These are phyloP conservation scores for Sphaerosporella brunnea DNA, from an alignment of 495 filamentous ascomycete genomes.

Conservation along the genomic window DNA sequence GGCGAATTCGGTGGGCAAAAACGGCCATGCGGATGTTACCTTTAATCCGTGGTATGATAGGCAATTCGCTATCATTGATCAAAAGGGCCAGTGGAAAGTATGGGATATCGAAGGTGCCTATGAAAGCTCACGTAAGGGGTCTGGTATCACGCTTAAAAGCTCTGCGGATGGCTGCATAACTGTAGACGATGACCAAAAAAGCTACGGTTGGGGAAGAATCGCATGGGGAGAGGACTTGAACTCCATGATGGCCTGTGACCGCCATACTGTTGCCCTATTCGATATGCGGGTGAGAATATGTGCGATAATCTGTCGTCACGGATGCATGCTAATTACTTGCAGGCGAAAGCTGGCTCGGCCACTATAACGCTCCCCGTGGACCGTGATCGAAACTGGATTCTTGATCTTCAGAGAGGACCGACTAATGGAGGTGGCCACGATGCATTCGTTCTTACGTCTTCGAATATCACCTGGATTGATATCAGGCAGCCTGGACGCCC, in stretches of 20 bases:
- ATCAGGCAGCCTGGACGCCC: constrained; percentile 10
- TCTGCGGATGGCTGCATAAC: constrained; percentile 9
- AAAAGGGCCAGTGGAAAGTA: constrained; percentile 53
- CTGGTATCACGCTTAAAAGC: background rate
- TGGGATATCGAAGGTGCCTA: constrained; percentile 45
- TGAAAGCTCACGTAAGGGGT: constrained; percentile 7
- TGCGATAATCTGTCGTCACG: too few species aligned
- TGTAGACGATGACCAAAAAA: background rate
- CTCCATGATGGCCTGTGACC: constrained; percentile 16
- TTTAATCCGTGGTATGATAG: constrained; percentile 56
- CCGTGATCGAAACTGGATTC: constrained; percentile 8
- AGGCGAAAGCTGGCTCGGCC: too few species aligned
- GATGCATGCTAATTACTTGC: too few species aligned
- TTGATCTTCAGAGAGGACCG: constrained; percentile 15
- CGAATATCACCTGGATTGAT: constrained; percentile 9
- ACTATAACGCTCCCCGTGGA: background rate
- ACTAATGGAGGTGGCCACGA: constrained; percentile 2
- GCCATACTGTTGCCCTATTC: constrained; percentile 14
- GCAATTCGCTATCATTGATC: constrained; percentile 58
- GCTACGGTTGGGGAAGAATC: constrained; percentile 15
- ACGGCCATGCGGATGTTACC: constrained; percentile 46
- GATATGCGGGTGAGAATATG: constrained; percentile 20
- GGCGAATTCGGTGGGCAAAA: background rate
- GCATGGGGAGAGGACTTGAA: constrained; percentile 19
- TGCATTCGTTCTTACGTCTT: constrained; percentile 16